A percentile compares a stretch with the other conserved stretches of the same genome.
phyloP scores from a whole-genome alignment of 208 protist genomes.

The Acanthamoeba triangularis region DNA sequence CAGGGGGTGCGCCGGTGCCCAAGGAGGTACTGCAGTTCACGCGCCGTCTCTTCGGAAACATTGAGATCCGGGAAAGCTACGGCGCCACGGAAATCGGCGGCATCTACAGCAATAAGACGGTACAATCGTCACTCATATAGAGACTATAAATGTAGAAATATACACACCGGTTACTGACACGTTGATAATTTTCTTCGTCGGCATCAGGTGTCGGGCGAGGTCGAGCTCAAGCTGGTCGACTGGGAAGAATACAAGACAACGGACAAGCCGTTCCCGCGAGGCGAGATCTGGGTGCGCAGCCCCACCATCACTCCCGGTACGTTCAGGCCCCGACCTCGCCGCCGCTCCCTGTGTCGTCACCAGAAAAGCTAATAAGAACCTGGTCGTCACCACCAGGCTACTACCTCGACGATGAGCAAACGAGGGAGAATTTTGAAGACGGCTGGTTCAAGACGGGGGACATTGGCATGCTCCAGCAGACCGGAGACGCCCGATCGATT shows the following conservation, averaged over 20 bases:
- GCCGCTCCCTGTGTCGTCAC: background rate
- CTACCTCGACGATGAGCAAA: slow-evolving; percentile 74
- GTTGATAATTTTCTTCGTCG: no score
- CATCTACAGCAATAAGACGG: background rate
- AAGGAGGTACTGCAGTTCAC: slow-evolving; percentile 20
- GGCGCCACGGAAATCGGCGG: slow-evolving; percentile 2
- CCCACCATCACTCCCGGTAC: background rate
- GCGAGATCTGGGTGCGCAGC: slow-evolving; percentile 63
- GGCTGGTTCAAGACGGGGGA: slow-evolving; percentile 76
- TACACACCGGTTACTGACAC: no score
- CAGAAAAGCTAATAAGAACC: no score
- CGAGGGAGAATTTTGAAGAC: slow-evolving; percentile 26
- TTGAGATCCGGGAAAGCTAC: background rate
- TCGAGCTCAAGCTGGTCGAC: slow-evolving; percentile 54
- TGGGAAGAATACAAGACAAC: slow-evolving; percentile 77
- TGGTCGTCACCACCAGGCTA: slow-evolving; percentile 74
- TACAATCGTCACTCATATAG: background rate
- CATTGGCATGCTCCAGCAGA: slow-evolving; percentile 8
- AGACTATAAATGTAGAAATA: no score
- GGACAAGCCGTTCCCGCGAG: slow-evolving; percentile 74
- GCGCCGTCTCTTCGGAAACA: background rate
- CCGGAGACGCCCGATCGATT: background rate
- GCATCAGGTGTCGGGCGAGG: background rate
- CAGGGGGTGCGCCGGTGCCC: background rate
- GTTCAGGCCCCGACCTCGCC: background rate